Percentiles rank a stretch among this genome's conserved stretches.
Evolutionary conservation across 441 rosid species (phyloP).

Genomic region (Populus hybrid): DNA sequence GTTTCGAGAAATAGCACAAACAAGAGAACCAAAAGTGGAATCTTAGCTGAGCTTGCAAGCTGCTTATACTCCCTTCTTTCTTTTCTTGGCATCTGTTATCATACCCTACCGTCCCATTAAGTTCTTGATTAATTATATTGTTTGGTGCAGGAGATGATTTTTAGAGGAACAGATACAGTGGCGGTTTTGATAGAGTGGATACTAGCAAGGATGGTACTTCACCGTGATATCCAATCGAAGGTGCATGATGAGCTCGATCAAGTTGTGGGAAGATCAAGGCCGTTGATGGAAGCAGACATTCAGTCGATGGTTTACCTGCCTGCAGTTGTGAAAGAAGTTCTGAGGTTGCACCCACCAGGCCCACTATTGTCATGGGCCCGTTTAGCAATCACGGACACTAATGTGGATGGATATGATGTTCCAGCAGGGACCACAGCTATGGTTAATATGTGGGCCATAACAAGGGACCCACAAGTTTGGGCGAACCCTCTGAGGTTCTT

Average conservation of each 20-base stretch:
- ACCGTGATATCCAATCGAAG: slow-evolving; percentile 49
- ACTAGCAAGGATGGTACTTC: slow-evolving; percentile 59
- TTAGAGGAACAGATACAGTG: slow-evolving; percentile 60
- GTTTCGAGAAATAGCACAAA: not conserved
- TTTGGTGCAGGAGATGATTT: slow-evolving; percentile 49
- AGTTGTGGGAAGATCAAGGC: slow-evolving; percentile 46
- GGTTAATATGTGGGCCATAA: slow-evolving; percentile 78
- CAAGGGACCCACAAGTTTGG: slow-evolving; percentile 51
- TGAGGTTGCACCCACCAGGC: slow-evolving; percentile 65
- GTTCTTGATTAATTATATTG: not conserved
- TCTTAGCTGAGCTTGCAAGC: not conserved
- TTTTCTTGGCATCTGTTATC: not conserved
- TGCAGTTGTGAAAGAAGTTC: slow-evolving; percentile 53
- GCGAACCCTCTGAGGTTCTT: slow-evolving; percentile 37
- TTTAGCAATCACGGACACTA: slow-evolving; percentile 43
- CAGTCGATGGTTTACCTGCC: slow-evolving; percentile 33
- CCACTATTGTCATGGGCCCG: slow-evolving; percentile 71
- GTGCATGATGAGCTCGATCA: slow-evolving; percentile 49
- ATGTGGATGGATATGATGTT: slow-evolving; percentile 40
- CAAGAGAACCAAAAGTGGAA: slow-evolving; percentile 18
- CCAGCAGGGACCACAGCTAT: slow-evolving; percentile 56
- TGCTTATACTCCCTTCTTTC: not conserved
- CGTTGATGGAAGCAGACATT: slow-evolving; percentile 36
- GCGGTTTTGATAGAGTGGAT: slow-evolving; percentile 62
- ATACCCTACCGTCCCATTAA: not conserved